Evolutionary conservation across 306 rosid species (phyloP).

Genomic region (Abrus pulchellus): DNA sequence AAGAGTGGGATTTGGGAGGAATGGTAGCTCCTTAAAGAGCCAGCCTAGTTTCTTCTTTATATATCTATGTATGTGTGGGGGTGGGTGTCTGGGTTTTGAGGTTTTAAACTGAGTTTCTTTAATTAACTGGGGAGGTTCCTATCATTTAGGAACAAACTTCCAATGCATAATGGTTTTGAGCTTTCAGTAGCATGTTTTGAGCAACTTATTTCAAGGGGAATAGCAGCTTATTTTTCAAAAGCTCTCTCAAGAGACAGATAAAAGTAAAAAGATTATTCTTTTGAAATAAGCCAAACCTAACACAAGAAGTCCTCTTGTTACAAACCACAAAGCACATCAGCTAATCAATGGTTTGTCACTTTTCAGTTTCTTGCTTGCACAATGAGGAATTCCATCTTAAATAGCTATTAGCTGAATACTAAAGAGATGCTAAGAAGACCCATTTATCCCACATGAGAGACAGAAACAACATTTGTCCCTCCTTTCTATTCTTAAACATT

Average conservation of each 20-base stretch:
- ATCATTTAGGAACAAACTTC: background rate
- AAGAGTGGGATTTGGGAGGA: background rate
- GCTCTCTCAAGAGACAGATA: too few relatives aligned
- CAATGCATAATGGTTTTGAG: background rate
- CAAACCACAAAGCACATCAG: background rate
- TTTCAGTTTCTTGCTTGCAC: background rate
- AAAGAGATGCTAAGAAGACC: background rate
- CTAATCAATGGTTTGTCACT: slow-evolving; percentile 1
- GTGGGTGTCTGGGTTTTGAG: background rate
- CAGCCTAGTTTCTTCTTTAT: background rate
- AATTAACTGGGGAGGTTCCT: background rate
- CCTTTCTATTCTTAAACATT: background rate
- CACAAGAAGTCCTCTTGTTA: background rate
- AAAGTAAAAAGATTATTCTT: too few relatives aligned
- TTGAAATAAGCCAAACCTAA: too few relatives aligned
- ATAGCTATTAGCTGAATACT: slow-evolving; percentile 1
- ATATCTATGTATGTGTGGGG: too few relatives aligned
- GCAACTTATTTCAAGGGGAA: too few relatives aligned
- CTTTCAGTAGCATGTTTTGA: background rate
- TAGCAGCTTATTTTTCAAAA: too few relatives aligned
- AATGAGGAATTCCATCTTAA: background rate
- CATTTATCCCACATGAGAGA: background rate
- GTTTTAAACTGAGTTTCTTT: background rate
- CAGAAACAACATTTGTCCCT: background rate
- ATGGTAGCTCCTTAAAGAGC: background rate